phyloP scores from a whole-genome alignment of 1,284 basidiomycete genomes.

The Anthracocystis walkeri region DNA sequence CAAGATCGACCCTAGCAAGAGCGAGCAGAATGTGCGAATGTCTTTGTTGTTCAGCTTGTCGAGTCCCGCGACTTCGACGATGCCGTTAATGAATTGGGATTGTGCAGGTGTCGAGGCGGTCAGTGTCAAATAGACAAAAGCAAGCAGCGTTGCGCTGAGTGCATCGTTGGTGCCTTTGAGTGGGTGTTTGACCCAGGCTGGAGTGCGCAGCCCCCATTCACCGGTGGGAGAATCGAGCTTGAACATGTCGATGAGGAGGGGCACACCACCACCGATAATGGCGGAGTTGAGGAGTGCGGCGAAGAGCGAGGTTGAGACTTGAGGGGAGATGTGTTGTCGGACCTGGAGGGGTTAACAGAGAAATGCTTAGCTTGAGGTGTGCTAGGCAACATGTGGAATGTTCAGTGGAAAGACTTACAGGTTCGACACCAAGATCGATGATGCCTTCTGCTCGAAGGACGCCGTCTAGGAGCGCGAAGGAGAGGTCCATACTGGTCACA shows the following conservation, averaged over 20 bases:
- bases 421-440: conserved; percentile 48
- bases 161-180: conserved; percentile 47
- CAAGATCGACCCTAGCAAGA: conserved; percentile 22
- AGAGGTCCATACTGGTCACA: conserved; percentile 40
- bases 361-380: background rate
- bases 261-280: conserved; percentile 54
- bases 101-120: background rate
- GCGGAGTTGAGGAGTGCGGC: conserved; percentile 52
- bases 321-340: conserved; percentile 31
- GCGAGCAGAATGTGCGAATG: conserved; percentile 23
- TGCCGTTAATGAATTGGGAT: conserved; percentile 4
- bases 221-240: conserved; percentile 52
- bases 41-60: conserved; percentile 15
- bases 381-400: background rate
- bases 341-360: conserved; percentile 13
- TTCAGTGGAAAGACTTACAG: conserved; percentile 11
- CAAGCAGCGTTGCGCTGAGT: conserved; percentile 31
- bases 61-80: conserved; percentile 2
- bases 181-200: conserved; percentile 48
- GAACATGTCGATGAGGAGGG: conserved; percentile 56
- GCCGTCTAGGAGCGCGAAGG: conserved; percentile 51
- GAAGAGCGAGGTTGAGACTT: conserved; percentile 44
- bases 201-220: conserved; percentile 52
- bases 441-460: conserved; percentile 59
- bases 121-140: conserved; percentile 30